Base-by-base conservation (phyloP, 148 eudicot species). In the Chenopodium berlandieri region DNA sequence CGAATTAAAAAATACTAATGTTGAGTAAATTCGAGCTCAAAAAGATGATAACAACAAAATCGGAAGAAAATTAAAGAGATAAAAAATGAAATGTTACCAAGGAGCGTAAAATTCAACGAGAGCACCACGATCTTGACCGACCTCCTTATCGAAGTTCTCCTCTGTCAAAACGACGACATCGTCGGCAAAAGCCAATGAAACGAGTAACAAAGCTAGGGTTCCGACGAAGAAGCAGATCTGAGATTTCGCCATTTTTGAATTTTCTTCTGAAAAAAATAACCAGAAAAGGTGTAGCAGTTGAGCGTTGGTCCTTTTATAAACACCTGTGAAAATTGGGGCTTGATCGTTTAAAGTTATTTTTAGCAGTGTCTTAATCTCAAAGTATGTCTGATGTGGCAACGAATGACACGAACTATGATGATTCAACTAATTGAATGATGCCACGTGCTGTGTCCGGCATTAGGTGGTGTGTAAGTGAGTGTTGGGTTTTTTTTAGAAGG, bases 41-140 rank as follows among this genome's bases (percentile, higher is more conserved):
- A 19, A 17, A 8, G 77, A 16, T 17, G 50, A 34, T 17, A 75
- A 25, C 9, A 32, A 44, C 0, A 71, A 0, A 76, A 27, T 17
- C 30, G 9, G 19, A 30, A 12, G 20, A 50, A 13, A 10, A 68
- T 32, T 0, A 52, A 12, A 31, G 17, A 54, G 60, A 30, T 9
- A 73, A 23, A 40, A 65, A 4, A 17, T 10, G 7, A n/a, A 4
- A 0, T 4, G 22, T 50, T 86, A 94, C 99, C 99, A 95, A 77
- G 99, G 99, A 88, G 99, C 97, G 79, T 95, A 95, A 86, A 95
- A 95, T 75, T 95, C 97, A 68, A 95, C 92, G 82, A 95, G 97
- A 83, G 97, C 97, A 79, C 76, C 99, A 20, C 93, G 94, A 92
- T 95, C 97, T 84, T 89, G 90, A 71, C 99, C 99, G 86, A 95